Base-by-base conservation (phyloP, 805 yeast species). In the Metschnikowia aberdeeniae region DNA sequence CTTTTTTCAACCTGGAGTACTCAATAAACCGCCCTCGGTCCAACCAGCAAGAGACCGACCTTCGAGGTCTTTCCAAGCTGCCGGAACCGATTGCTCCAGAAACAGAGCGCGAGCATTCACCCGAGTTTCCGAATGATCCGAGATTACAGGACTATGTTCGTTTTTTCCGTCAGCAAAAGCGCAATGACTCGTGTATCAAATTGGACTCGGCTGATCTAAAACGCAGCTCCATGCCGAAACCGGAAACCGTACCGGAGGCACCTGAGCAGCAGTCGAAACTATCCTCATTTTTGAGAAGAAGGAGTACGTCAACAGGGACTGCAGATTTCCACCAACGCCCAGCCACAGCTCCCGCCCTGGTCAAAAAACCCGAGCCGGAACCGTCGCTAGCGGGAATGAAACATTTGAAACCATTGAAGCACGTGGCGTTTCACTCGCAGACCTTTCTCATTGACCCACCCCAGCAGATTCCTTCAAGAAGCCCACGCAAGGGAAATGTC, bases 381-480 rank as follows among this genome's bases (percentile, higher is more conserved):
- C 34, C 34, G 9, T 12, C 40, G 17, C 8, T 37, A 4, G 34
- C 40, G 27, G 40, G 40, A 37, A 28, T 37, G 40, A 53, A 58
- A 34, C 58, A 57, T 31, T 49, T 66, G 42, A 68, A 62, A 43
- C 72, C 73, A 3, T 52, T 71, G 38, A 70, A 68, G 55, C 53
- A 73, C 34, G 76, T 71, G 9, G 73, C 73, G 3, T 71, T 71
- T 44, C 75, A 70, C 49, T 62, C 68, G 30, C 61, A 65, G 33
- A 70, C 75, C 1, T 71, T 71, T 44, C 58, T 68, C 33, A 68
- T 71, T 14, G 75, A 71, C 44, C 97, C 97, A 2, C 73, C 73
- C 1, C 97, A 90, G 59, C 96, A 89, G 60, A 86, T 90, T 49
- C 97, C 97, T 2, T 85, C 95, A 1, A 70, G 95, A 58, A 76